These are phyloP conservation scores for Ochetophila trinervis DNA, from an alignment of 306 rosid species.

Conservation along the genomic window DNA sequence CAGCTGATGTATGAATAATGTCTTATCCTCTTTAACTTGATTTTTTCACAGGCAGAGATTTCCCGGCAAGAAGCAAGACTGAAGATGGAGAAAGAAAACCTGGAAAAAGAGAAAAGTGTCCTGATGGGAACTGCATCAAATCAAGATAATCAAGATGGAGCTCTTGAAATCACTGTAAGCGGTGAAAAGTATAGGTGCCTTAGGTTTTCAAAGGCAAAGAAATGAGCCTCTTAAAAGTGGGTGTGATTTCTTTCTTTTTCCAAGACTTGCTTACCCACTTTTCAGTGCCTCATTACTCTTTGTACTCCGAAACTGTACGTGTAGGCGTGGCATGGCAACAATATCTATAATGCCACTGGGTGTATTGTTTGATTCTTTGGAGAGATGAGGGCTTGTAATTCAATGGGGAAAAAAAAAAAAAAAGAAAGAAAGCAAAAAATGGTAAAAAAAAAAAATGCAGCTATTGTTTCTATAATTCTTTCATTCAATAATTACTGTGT, in stretches of 20 bases:
- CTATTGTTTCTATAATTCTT: neutral
- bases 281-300: constrained; percentile 9
- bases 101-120: constrained; percentile 93
- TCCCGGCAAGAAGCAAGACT: constrained; percentile 90
- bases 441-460: neutral
- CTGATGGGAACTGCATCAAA: constrained; percentile 95
- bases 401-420: neutral
- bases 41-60: constrained; percentile 69
- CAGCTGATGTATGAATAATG: neutral
- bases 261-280: constrained; percentile 5
- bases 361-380: constrained; percentile 4
- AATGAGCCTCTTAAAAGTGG: constrained; percentile 38
- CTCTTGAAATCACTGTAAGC: constrained; percentile 96
- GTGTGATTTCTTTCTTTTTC: neutral
- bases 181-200: constrained; percentile 96
- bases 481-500: neutral
- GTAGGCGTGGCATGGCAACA: neutral
- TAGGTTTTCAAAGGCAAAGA: constrained; percentile 92
- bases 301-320: constrained; percentile 6
- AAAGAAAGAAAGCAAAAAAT: neutral
- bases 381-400: constrained; percentile 1
- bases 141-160: constrained; percentile 95
- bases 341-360: neutral
- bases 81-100: constrained; percentile 94
- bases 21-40: neutral